phyloP scores from a whole-genome alignment of 1,139 yeast species.

The Tardiomyces blankii region DNA sequence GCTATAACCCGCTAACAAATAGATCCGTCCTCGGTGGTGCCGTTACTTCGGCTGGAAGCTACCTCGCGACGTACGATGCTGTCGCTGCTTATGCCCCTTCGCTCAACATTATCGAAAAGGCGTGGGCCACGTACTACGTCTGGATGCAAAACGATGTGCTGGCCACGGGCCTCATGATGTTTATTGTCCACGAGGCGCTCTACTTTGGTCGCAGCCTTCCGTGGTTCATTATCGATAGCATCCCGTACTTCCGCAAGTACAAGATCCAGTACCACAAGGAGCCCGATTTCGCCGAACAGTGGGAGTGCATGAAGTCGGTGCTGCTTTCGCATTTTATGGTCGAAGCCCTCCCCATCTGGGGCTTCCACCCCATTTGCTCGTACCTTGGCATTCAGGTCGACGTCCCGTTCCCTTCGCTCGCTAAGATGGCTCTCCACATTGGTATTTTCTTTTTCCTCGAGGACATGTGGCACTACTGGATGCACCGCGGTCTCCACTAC shows the following conservation, averaged over 20 bases:
- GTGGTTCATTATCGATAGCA: constrained; percentile 68
- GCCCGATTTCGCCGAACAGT: constrained; percentile 72
- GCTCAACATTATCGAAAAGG: constrained; percentile 39
- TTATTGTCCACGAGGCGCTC: constrained; percentile 63
- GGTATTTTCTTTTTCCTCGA: constrained; percentile 70
- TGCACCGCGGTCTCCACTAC: constrained; percentile 77
- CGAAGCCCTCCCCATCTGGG: constrained; percentile 93
- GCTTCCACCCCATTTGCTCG: constrained; percentile 83
- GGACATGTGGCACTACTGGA: constrained; percentile 95
- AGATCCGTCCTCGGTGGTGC: background rate
- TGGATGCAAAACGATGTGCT: constrained; percentile 65
- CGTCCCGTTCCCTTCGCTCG: constrained; percentile 72
- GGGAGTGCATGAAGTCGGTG: constrained; percentile 84
- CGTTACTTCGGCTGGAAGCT: background rate
- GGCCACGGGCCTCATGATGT: constrained; percentile 75
- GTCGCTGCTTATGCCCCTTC: constrained; percentile 1
- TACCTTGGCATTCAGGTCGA: constrained; percentile 59
- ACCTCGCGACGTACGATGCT: background rate
- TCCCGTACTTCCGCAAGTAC: constrained; percentile 64
- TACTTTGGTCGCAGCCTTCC: constrained; percentile 81
- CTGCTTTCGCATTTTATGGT: constrained; percentile 76
- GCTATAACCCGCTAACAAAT: background rate
- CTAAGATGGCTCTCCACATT: constrained; percentile 52
- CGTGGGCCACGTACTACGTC: constrained; percentile 74
- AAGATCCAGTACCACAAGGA: constrained; percentile 74